Evolutionary conservation across 2,329 filamentous ascomycete genomes (phyloP).

Genomic region (Aureobasidium pullulans): DNA sequence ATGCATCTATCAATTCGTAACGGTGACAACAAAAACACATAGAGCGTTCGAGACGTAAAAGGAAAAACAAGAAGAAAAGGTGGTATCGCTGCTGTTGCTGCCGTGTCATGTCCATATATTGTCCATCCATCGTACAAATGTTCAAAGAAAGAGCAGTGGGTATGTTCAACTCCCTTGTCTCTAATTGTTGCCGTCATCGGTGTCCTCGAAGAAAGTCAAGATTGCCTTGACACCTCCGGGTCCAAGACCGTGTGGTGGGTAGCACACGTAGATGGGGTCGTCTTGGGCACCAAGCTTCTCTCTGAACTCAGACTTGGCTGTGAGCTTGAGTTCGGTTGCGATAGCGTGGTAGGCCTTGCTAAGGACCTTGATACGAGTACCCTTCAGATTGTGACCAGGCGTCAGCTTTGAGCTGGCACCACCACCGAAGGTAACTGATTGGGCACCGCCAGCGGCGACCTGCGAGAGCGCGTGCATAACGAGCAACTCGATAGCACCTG

Average conservation of each 20-base stretch:
- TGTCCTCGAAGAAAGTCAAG: slow-evolving; percentile 81
- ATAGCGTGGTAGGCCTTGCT: slow-evolving; percentile 75
- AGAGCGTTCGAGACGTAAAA: background rate
- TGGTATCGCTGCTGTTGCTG: slow-evolving; percentile 5
- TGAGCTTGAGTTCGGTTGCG: slow-evolving; percentile 72
- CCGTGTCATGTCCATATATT: slow-evolving; percentile 5
- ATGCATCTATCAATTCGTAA: slow-evolving; percentile 9
- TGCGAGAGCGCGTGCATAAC: slow-evolving; percentile 64
- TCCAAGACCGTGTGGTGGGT: slow-evolving; percentile 77
- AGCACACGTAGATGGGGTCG: slow-evolving; percentile 83
- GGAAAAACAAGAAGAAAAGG: background rate
- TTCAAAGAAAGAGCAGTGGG: background rate
- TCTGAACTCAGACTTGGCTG: slow-evolving; percentile 80
- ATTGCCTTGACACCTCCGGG: slow-evolving; percentile 77
- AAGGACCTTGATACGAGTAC: slow-evolving; percentile 72
- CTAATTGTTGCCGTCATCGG: slow-evolving; percentile 24
- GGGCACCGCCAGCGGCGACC: slow-evolving; percentile 51
- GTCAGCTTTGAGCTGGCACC: slow-evolving; percentile 69
- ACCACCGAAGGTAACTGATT: slow-evolving; percentile 75
- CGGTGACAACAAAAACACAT: background rate
- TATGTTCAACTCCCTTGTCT: background rate
- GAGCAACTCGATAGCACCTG: slow-evolving; percentile 76
- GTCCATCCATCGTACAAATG: slow-evolving; percentile 5
- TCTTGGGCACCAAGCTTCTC: slow-evolving; percentile 82
- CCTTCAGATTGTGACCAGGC: slow-evolving; percentile 74